Evolutionary conservation across 805 yeast species (phyloP), one percentile per base, ranked within the genome.

Genomic region (Pichia californica): DNA sequence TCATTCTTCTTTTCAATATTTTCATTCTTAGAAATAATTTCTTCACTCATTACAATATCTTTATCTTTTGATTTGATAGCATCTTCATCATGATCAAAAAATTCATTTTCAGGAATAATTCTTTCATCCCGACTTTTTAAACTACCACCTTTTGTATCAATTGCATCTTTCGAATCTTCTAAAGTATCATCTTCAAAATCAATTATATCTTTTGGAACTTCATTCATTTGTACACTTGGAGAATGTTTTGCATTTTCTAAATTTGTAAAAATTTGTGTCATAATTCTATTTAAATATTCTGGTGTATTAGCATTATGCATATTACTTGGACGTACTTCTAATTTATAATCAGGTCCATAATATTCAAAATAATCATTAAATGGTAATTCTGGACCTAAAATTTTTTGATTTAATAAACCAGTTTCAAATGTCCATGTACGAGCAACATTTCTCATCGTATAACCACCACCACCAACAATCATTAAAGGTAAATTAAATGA

Each of bases 401-500:
- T 68, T 9, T 83, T 86, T 54, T 86, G 83, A 58, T 91, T 83
- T 51, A 91, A 72, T 35, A 93, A 71, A 13, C 97, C 95, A 0
- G 96, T 81, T 64, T 93, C 99, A 58, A 74, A 89, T 2, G 96
- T 78, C 98, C 99, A 91, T 11, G 95, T 76, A 53, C 99, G 72
- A 5, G 97, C 88, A 38, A 93, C 99, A 61, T 93, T 93, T 62
- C 97, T 76, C 76, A 95, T 94, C 3, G 99, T 93, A 67, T 93
- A 93, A 18, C 99, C 99, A 54, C 99, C 99, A 39, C 99, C 99
- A 32, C 99, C 99, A 18, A 93, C 73, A 26, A 93, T 95, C 81
- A 93, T 76, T 74, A 87, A 68, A 9, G 99, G 98, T 15, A 93
- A 73, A 38, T 86, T 85, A 58, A 91, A 87, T 8, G 85, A 74